A percentile compares a stretch with the other conserved stretches of the same genome.
phyloP scores from a whole-genome alignment of 2,329 filamentous ascomycete genomes.

The Sporothrix phasma region DNA sequence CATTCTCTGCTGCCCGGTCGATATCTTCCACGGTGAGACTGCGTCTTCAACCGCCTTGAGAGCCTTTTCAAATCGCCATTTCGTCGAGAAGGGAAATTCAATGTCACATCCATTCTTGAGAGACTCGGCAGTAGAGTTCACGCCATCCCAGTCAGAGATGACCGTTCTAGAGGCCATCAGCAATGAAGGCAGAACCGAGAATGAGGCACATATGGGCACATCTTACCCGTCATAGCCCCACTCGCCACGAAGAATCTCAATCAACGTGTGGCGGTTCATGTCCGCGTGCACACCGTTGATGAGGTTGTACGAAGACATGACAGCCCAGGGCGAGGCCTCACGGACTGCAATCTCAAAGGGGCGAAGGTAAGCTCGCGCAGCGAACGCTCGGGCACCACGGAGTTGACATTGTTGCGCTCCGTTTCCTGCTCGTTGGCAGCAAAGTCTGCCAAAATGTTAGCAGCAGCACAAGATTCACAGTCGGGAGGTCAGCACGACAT shows the following conservation, averaged over 20 bases:
- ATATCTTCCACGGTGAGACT: conserved; percentile 39
- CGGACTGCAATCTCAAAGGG: conserved; percentile 65
- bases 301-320: conserved; percentile 61
- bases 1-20: conserved; percentile 49
- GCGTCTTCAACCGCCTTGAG: conserved; percentile 40
- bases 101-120: conserved; percentile 47
- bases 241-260: conserved; percentile 48
- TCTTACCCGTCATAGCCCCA: conserved; percentile 51
- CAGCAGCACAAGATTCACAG: not conserved
- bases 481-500: conserved; percentile 18
- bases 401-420: conserved; percentile 53
- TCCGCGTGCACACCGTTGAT: conserved; percentile 54
- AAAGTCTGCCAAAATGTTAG: conserved; percentile 37
- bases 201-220: too few relatives aligned
- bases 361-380: conserved; percentile 63
- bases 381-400: conserved; percentile 52
- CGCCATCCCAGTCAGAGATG: conserved; percentile 50
- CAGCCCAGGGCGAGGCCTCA: conserved; percentile 57
- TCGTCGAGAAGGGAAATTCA: conserved; percentile 47
- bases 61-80: conserved; percentile 49
- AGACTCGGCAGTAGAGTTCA: conserved; percentile 46
- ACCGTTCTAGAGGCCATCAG: conserved; percentile 33
- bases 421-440: conserved; percentile 68
- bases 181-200: not conserved
- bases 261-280: conserved; percentile 45